A percentile compares a stretch with the other conserved stretches of the same genome.
Conservation (phyloP, 108 stramenopile genomes). For the Cyclotella atomus region DNA sequence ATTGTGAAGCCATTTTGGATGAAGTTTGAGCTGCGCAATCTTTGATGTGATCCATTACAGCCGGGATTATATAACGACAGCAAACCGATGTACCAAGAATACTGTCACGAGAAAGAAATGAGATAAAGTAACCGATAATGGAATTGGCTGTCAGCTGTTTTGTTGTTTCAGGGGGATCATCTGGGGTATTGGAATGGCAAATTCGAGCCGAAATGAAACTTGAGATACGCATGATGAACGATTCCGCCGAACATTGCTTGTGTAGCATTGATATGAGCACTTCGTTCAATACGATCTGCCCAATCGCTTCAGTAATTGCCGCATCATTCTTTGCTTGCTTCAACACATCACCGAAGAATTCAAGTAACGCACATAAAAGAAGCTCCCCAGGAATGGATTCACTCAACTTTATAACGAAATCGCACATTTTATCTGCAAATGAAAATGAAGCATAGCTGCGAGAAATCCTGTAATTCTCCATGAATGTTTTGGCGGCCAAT, state of each 20-base stretch:
- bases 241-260: conserved; percentile 4
- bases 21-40: neutral
- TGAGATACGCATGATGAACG: conserved; percentile 6
- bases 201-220: conserved; percentile 22
- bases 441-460: conserved; percentile 17
- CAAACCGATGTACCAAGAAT: conserved; percentile 23
- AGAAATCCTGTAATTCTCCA: conserved; percentile 14
- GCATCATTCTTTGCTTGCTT: neutral
- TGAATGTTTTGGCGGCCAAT: conserved; percentile 6
- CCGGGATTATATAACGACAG: conserved; percentile 23
- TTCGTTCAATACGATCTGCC: conserved; percentile 12
- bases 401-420: conserved; percentile 8
- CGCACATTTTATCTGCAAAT: conserved; percentile 24
- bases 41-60: conserved; percentile 11
- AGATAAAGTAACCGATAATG: conserved; percentile 10
- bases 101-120: conserved; percentile 21
- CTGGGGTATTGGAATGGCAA: neutral
- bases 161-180: neutral
- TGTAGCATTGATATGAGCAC: conserved; percentile 11
- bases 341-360: conserved; percentile 1
- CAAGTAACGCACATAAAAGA: conserved; percentile 4
- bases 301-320: conserved; percentile 14
- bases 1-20: neutral
- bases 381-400: conserved; percentile 16
- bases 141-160: neutral